Percentiles rank a stretch among this genome's conserved stretches.
Evolutionary conservation across 1,284 basidiomycete species (phyloP).

Genomic region (Rhodotorula sp.): DNA sequence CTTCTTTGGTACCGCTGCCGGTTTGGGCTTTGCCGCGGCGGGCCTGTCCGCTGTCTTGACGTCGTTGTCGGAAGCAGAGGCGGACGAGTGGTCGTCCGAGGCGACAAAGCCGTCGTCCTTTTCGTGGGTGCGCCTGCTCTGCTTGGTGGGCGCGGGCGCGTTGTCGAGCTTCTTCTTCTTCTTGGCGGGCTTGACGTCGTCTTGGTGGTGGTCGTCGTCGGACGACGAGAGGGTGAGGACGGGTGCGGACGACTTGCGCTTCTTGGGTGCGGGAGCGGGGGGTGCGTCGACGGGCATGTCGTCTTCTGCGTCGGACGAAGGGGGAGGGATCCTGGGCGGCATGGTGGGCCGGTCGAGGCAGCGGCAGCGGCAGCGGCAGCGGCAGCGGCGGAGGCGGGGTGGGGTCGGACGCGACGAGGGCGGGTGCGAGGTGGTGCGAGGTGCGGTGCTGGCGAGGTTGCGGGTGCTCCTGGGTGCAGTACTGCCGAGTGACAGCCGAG

Average conservation of each 20-base stretch:
- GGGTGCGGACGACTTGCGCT: slow-evolving; percentile 10
- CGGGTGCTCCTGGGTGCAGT: too few species aligned
- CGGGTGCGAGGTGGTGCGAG: not conserved
- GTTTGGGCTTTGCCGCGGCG: not conserved
- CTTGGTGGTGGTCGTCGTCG: not conserved
- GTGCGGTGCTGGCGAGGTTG: not conserved
- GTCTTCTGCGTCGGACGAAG: slow-evolving; percentile 11
- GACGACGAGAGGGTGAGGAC: not conserved
- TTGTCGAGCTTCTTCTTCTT: slow-evolving; percentile 2
- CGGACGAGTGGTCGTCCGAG: slow-evolving; percentile 31
- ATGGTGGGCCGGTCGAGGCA: not conserved
- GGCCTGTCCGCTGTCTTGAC: slow-evolving; percentile 16
- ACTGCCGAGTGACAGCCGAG: too few species aligned
- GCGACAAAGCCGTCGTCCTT: slow-evolving; percentile 45
- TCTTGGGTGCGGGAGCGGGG: not conserved
- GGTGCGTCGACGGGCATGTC: not conserved
- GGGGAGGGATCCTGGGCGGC: not conserved
- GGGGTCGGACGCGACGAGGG: not conserved
- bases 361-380: not conserved
- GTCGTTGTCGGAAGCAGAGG: slow-evolving; percentile 7
- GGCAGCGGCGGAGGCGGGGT: not conserved
- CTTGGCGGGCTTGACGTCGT: slow-evolving; percentile 13
- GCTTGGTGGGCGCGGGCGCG: too few species aligned
- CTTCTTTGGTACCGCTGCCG: not conserved
- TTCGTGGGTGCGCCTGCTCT: too few species aligned